Evolutionary conservation across 805 yeast species (phyloP).

Genomic region (Kazachstania africana): DNA sequence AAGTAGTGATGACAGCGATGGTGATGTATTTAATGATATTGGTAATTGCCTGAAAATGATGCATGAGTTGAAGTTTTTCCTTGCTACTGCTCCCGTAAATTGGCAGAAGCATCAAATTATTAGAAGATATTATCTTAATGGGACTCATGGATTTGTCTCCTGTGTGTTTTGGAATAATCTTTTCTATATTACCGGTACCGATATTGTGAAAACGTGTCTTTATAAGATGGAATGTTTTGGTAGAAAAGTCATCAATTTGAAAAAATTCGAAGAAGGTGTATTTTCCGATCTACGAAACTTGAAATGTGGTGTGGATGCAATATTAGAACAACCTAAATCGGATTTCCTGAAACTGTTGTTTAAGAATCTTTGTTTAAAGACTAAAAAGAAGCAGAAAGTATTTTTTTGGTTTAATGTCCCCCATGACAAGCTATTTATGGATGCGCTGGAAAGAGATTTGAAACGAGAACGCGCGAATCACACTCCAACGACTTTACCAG

Average conservation of each 20-base stretch:
- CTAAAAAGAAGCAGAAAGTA: constrained; percentile 94
- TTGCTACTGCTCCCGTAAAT: constrained; percentile 88
- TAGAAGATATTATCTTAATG: constrained; percentile 71
- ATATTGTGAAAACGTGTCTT: constrained; percentile 86
- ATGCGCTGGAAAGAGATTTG: constrained; percentile 86
- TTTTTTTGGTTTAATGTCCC: constrained; percentile 95
- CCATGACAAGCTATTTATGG: constrained; percentile 84
- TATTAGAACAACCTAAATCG: constrained; percentile 77
- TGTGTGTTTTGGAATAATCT: constrained; percentile 89
- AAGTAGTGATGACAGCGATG: no score
- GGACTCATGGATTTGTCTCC: constrained; percentile 80
- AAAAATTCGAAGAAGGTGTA: constrained; percentile 93
- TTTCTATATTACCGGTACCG: constrained; percentile 90
- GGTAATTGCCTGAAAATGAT: no score
- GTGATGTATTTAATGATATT: no score
- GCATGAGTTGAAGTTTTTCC: constrained; percentile 73
- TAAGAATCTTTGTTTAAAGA: constrained; percentile 76
- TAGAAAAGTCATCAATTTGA: constrained; percentile 67
- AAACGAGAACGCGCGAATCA: constrained; percentile 66
- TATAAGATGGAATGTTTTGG: constrained; percentile 88
- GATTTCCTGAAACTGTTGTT: constrained; percentile 74
- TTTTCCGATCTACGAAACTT: constrained; percentile 81
- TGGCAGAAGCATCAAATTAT: constrained; percentile 88
- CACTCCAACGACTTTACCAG: constrained; percentile 60
- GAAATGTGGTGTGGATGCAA: constrained; percentile 79